Evolutionary conservation across 1,139 yeast species (phyloP), one percentile per base, ranked within the genome.

Genomic region (Meyerozyma guilliermondii): DNA sequence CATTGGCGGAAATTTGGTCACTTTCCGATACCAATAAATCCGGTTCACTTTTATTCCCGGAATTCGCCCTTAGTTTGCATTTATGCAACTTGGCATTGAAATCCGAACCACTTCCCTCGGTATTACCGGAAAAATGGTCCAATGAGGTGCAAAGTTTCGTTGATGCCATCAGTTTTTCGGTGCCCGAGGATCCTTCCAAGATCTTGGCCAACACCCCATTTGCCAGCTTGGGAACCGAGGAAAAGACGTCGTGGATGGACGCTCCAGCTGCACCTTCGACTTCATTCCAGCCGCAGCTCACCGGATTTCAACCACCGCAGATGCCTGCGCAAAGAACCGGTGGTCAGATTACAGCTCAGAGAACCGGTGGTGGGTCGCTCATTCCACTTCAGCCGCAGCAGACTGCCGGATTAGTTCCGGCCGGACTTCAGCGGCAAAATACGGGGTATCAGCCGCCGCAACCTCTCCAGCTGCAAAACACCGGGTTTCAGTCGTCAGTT

Each of bases 31-130:
- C 95, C 2, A 86, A 83, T 54, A 84, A 81, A 54, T 82, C 95
- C 4, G 98, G 98, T 1, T 76, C 81, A 39, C 74, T 92, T 46
- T 66, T 92, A 49, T 92, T 91, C 56, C 98, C 98, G 0, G 98
- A 92, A 60, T 92, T 92, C 68, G 96, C 96, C 10, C 72, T 91
- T 53, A 95, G 96, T 14, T 81, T 92, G 73, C 95, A 88, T 60
- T 73, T 92, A 51, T 89, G 96, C 58, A 86, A 87, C 51, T 65
- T 80, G 58, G 85, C 85, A 0, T 71, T 87, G 52, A 80, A 81
- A 54, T 96, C 96, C 22, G 87, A 83, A 45, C 69, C 83, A 2
- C 69, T 91, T 44, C 98, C 98, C 1, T 71, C 72, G 33, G 71
- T 70, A 24, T 66, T 92, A 49, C 96, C 95, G 18, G 78, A 78